Base-by-base conservation (phyloP, 805 yeast species). In the Wickerhamiella nectarea region DNA sequence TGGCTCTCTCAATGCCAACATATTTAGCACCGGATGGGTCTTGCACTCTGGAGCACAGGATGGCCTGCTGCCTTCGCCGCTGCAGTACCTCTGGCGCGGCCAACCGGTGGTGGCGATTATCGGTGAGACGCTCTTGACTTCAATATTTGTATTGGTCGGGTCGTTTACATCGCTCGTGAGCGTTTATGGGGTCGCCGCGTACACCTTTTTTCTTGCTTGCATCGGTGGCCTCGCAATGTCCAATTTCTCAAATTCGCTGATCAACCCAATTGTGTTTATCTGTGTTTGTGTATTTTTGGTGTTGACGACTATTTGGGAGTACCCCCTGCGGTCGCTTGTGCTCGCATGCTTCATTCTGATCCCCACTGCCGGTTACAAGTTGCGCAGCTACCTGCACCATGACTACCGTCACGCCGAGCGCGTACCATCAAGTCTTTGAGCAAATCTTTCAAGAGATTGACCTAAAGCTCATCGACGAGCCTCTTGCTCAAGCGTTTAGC, bases 1-100 rank as follows among this genome's bases (percentile, higher is more conserved):
- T 10, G 69, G 69, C 2, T 64, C 69, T 5, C 48, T 66, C 14
- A 66, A 66, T 46, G 69, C 70, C 1, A 55, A 64, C 3, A 50
- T 56, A 10, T 60, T 63, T 46, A 55, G 66, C 12, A 55, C 65
- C 1, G 58, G 63, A 1, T 53, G 66, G 11, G 51, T 66, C 12
- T 55, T 61, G 2, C 62, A 64, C 37, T 51, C 64, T 2, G 57
- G 65, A 0, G 68, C 66, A 2, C 52, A 55, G 20, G 62, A 62
- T 24, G 55, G 58, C 4, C 53, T 53, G 34, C 25, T 65, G 6
- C 70, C 69, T 1, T 19, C 39, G 3, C 14, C 50, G 6, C 56
- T 65, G 37, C 53, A 54, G n/a, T 38, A 43, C 28, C 35, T 53
- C 24, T 51, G 51, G 41, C 38, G 43, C 4, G 44, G 56, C 15